Base-by-base conservation (phyloP, 768 basidiomycete species). In the Suillus plorans region DNA sequence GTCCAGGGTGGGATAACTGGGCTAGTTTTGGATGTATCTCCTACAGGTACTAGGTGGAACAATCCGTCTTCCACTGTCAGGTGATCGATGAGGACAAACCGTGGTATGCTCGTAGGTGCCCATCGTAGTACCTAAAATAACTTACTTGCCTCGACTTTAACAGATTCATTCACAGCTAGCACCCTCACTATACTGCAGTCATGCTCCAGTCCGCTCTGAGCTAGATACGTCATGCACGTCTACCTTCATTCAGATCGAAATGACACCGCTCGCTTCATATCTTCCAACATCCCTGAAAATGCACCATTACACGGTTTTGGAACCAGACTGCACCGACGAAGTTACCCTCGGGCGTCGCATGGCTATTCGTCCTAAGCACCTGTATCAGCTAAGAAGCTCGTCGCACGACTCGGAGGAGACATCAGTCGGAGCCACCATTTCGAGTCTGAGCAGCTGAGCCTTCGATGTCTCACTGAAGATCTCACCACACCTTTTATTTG, bases 291-390 rank as follows among this genome's bases (percentile, higher is more conserved):
- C 25, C 14, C 25, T 16, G 22, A 39, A 57, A 16, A 39, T 37
- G 3, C 68, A 60, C 1, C 42, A 68, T 2, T 75, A 69, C 72
- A 68, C 89, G 61, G 85, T 91, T 37, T 90, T 85, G 68, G 87
- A 89, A 2, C 89, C 89, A 3, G 90, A 91, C 71, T 84, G 81
- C 69, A 84, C 84, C 14, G 86, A 88, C 62, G 79, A 81, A 59
- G 88, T 82, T 4, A 83, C 85, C 4, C 81, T 86, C 50, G 80
- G 80, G 25, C 81, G 83, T n/a, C 81, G 90, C 39, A 76, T 89
- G 66, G 79, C 81, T 2, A 86, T 90, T 6, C 79, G 90, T 42
- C 68, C 77, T 4, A 68, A 74, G 45, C 90, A 92, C 72, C 72
- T 89, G 79, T 77, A 47, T 76, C 65, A 16, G 84, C 84, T 14